These are phyloP conservation scores for Dactylellina leptospora DNA, from an alignment of 2,329 filamentous ascomycete genomes.

Conservation along the genomic window DNA sequence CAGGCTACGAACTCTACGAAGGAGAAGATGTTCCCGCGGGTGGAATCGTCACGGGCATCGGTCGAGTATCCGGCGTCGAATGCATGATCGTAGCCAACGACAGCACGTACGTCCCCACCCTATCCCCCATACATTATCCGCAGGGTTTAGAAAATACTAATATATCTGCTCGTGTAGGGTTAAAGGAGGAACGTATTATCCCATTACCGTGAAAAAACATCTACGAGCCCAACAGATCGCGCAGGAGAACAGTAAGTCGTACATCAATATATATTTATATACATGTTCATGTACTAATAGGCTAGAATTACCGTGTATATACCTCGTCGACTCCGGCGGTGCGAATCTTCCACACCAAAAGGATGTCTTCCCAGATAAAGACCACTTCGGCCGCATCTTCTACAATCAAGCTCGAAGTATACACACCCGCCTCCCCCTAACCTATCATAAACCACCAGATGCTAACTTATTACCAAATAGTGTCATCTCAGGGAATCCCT, in stretches of 20 bases:
- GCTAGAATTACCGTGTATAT: constrained; percentile 76
- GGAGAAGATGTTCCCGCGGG: constrained; percentile 88
- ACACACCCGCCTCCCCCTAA: neutral
- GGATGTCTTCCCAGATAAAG: constrained; percentile 91
- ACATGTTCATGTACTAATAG: neutral
- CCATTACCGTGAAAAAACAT: constrained; percentile 97
- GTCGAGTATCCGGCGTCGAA: constrained; percentile 85
- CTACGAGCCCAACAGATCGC: constrained; percentile 89
- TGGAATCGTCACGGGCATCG: constrained; percentile 91
- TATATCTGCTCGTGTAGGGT: constrained; percentile 64
- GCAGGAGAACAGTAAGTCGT: constrained; percentile 76
- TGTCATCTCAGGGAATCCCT: constrained; percentile 87
- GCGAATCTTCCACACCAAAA: constrained; percentile 95
- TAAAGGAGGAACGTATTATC: constrained; percentile 96
- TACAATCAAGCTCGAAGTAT: constrained; percentile 88
- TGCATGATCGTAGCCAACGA: constrained; percentile 96
- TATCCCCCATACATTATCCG: neutral
- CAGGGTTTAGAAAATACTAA: neutral
- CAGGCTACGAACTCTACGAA: constrained; percentile 83
- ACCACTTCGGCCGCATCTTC: constrained; percentile 97
- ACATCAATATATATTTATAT: neutral
- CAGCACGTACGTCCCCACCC: constrained; percentile 70
- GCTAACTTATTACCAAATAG: constrained; percentile 45
- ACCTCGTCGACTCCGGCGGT: constrained; percentile 93
- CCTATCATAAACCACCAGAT: neutral